Conservation (phyloP, 139 green algal species). For the Chlamydomonas incerta region DNA sequence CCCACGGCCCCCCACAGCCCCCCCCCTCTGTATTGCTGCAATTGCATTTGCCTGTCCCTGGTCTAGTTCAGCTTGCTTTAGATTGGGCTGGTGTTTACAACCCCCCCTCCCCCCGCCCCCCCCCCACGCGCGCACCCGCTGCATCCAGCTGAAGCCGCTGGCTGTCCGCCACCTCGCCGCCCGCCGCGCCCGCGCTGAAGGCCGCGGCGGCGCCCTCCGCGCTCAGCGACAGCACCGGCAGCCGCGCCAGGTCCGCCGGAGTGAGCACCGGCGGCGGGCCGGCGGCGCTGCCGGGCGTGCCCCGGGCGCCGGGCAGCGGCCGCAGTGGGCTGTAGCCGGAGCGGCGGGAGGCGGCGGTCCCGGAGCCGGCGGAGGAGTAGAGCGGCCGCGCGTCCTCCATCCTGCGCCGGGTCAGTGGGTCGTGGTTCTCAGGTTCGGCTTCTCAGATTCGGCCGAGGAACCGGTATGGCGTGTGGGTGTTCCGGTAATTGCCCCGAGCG, state of each 20-base stretch:
- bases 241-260: not conserved
- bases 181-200: not conserved
- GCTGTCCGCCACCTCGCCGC: not conserved
- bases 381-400: not conserved
- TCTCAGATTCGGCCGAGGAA: too few species aligned
- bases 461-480: too few species aligned
- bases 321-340: not conserved
- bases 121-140: not conserved
- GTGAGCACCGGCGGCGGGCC: not conserved
- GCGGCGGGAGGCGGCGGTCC: not conserved
- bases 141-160: not conserved
- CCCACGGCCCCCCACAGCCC: too few species aligned
- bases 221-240: conserved; percentile 6
- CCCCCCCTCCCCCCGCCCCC: not conserved
- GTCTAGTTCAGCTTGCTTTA: too few species aligned
- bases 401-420: too few species aligned
- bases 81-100: too few species aligned
- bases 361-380: not conserved
- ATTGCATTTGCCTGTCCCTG: too few species aligned
- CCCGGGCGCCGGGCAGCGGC: too few species aligned
- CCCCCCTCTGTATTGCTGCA: too few species aligned
- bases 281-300: not conserved
- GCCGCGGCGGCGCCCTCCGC: not conserved
- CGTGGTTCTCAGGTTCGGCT: too few species aligned
- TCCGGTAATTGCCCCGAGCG: too few species aligned